These are phyloP conservation scores for Waltiozyma sp. DNA, from an alignment of 1,139 yeast genomes.

Conservation along the genomic window DNA sequence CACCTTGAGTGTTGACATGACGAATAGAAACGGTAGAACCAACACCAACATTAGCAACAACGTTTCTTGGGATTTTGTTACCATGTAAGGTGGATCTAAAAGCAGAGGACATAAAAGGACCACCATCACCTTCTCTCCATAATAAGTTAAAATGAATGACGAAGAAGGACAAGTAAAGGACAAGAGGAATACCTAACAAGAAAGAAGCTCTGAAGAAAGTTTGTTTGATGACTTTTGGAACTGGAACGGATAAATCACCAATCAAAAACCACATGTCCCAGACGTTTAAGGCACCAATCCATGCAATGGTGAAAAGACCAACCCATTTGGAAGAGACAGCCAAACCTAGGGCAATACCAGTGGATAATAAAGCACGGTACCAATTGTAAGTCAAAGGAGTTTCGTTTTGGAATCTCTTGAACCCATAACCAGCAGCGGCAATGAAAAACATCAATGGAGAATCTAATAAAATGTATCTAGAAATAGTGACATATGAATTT, in stretches of 20 bases:
- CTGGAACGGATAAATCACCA: slow-evolving; percentile 69
- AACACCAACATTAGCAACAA: slow-evolving; percentile 75
- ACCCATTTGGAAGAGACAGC: slow-evolving; percentile 94
- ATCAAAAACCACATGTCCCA: slow-evolving; percentile 78
- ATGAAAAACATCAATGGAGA: slow-evolving; percentile 86
- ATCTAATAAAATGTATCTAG: slow-evolving; percentile 83
- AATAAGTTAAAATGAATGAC: slow-evolving; percentile 69
- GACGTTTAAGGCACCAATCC: slow-evolving; percentile 74
- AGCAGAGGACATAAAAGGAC: slow-evolving; percentile 81
- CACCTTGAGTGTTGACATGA: slow-evolving; percentile 82
- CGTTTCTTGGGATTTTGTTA: slow-evolving; percentile 54
- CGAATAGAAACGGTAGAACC: slow-evolving; percentile 75
- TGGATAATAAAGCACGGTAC: slow-evolving; percentile 58
- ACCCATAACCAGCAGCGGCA: slow-evolving; percentile 74
- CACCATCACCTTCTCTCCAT: slow-evolving; percentile 72
- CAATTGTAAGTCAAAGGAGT: slow-evolving; percentile 60
- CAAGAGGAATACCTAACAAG: slow-evolving; percentile 59
- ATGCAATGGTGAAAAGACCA: slow-evolving; percentile 85
- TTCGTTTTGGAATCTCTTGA: slow-evolving; percentile 72
- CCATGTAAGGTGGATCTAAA: slow-evolving; percentile 73
- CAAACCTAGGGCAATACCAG: slow-evolving; percentile 79
- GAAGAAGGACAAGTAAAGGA: slow-evolving; percentile 63
- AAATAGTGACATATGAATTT: slow-evolving; percentile 79
- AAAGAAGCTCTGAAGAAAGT: slow-evolving; percentile 43
- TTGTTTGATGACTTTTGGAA: slow-evolving; percentile 40